Base-by-base conservation (phyloP, 2,329 filamentous ascomycete genomes). In the Talaromyces sp. region DNA sequence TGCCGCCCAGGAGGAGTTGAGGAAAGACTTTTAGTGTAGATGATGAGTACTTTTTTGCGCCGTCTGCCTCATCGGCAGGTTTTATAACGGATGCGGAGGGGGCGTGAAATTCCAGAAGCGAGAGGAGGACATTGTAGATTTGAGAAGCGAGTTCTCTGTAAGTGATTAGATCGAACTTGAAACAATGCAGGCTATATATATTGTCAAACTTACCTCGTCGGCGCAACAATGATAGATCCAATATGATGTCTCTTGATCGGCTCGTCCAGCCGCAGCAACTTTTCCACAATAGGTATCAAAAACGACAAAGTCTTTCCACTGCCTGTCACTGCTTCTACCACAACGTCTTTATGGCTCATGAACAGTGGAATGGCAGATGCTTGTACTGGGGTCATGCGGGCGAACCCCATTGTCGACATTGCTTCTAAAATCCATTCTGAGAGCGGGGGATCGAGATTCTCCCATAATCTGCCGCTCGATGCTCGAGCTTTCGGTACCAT, bases 361-460 rank as follows among this genome's bases (percentile, higher is more conserved):
- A 96, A 95, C 58, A 96, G 84, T 12, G 92, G 92, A 67, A 97
- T 89, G 4, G 91, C 89, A 64, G 92, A 93, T 50, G 93, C 91
- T 78, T 98, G 93, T n/a, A 97, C 93, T 0, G 93, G 93, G 3
- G 93, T 97, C 83, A 95, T 93, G 74, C 89, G 88, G 66, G 83
- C 80, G 76, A 96, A 96, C 65, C 92, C 91, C 88, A 95, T 93
- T 67, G 88, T 86, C 57, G 87, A 83, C 56, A 96, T 87, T 64
- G 92, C 92, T 67, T 96, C 91, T 60, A 95, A 81, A 62, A 95
- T 86, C 92, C 93, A 98, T 85, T 88, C 83, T 64, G 89, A 90
- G 35, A 92, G 79, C 5, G 88, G 79, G 16, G 90, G 89, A 1
- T 84, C 88, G 60, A 92, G 80, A 14, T 84, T 85, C 69, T 88